Percentiles rank a stretch among this genome's conserved stretches.
Conservation (phyloP, 2,329 filamentous ascomycete genomes). For the Bipolaris victoriae region DNA sequence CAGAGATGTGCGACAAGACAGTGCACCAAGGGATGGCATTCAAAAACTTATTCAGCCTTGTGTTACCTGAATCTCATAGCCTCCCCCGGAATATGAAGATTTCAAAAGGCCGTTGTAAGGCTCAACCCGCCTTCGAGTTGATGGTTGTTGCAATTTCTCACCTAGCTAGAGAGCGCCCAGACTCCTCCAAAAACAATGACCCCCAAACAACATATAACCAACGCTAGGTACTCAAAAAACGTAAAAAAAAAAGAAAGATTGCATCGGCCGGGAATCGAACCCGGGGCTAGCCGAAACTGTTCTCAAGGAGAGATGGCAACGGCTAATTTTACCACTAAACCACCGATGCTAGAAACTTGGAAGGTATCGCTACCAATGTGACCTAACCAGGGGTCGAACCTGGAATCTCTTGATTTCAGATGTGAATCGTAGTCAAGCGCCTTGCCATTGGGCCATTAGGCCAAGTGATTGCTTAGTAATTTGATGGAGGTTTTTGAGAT, state of each 20-base stretch:
- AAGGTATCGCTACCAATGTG: slow-evolving; percentile 1
- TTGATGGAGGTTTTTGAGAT: neutral
- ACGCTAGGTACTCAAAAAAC: no score
- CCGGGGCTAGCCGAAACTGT: slow-evolving; percentile 37
- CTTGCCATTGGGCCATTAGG: slow-evolving; percentile 61
- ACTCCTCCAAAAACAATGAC: neutral
- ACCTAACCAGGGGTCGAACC: slow-evolving; percentile 25
- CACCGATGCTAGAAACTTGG: slow-evolving; percentile 29
- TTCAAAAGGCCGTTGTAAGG: neutral
- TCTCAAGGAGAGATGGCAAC: slow-evolving; percentile 28
- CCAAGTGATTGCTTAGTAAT: slow-evolving; percentile 20
- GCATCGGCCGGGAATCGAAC: slow-evolving; percentile 40
- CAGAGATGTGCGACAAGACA: neutral
- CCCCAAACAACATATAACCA: no score
- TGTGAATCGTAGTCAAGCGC: slow-evolving; percentile 60
- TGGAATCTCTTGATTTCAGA: slow-evolving; percentile 42
- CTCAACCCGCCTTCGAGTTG: no score
- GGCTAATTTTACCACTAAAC: slow-evolving; percentile 44
- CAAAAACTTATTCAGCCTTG: neutral
- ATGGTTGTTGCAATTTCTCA: neutral
- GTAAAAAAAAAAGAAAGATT: slow-evolving; percentile 10
- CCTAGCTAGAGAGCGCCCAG: neutral
- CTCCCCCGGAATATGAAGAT: neutral
- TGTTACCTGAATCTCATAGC: neutral
- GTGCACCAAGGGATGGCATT: neutral